phyloP scores from a whole-genome alignment of 2,329 filamentous ascomycete genomes.

The Diaporthe sp. region DNA sequence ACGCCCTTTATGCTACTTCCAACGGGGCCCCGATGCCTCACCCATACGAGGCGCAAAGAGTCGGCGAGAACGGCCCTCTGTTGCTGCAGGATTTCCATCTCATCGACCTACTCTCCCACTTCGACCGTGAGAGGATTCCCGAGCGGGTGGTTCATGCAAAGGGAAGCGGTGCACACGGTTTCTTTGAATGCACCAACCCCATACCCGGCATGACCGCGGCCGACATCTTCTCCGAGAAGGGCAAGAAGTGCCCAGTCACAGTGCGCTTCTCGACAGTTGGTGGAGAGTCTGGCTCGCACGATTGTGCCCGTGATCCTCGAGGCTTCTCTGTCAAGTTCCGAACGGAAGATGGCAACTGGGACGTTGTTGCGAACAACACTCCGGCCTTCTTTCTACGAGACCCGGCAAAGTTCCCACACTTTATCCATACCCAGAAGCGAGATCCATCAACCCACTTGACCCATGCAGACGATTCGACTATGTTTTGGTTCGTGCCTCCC shows the following conservation, averaged over 20 bases:
- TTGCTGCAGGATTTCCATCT: conserved; percentile 72
- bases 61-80: conserved; percentile 70
- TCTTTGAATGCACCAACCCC: conserved; percentile 60
- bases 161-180: conserved; percentile 69
- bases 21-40: conserved; percentile 71
- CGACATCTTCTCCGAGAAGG: conserved; percentile 69
- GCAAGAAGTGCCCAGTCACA: conserved; percentile 78
- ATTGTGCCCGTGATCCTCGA: conserved; percentile 79
- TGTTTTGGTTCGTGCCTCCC: conserved; percentile 72
- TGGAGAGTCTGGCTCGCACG: conserved; percentile 79
- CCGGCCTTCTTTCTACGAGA: conserved; percentile 84
- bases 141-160: conserved; percentile 74
- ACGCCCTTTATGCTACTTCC: conserved; percentile 66
- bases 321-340: conserved; percentile 82
- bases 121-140: conserved; percentile 73
- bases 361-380: conserved; percentile 80
- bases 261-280: conserved; percentile 83
- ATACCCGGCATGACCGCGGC: conserved; percentile 70
- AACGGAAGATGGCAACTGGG: conserved; percentile 81
- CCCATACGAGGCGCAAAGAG: conserved; percentile 69
- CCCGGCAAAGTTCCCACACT: conserved; percentile 79
- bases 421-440: conserved; percentile 83
- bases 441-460: conserved; percentile 77
- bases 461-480: conserved; percentile 71
- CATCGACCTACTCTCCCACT: conserved; percentile 73